Conservation (phyloP, 352 stramenopile species). For the Phytophthora cactorum region DNA sequence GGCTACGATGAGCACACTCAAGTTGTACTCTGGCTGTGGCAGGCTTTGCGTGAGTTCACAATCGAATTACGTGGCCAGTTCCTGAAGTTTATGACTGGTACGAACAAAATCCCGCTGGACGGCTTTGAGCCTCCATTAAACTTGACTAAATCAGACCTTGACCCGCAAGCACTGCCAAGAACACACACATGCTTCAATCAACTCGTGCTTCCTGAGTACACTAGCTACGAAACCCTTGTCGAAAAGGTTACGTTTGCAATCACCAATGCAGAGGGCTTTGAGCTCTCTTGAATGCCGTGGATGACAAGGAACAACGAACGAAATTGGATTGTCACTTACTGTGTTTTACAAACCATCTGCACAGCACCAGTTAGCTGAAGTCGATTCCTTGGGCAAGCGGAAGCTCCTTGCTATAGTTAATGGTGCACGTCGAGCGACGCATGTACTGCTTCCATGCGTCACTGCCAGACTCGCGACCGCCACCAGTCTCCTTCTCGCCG, state of each 20-base stretch:
- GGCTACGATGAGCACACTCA: conserved; percentile 80
- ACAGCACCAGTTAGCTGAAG: conserved; percentile 65
- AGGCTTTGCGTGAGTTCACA: conserved; percentile 74
- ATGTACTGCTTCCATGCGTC: conserved; percentile 96
- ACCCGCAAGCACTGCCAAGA: conserved; percentile 65
- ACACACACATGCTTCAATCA: conserved; percentile 92
- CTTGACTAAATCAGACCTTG: conserved; percentile 81
- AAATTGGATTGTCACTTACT: conserved; percentile 16
- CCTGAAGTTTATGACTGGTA: conserved; percentile 88
- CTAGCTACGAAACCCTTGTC: conserved; percentile 62
- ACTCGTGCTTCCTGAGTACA: conserved; percentile 85
- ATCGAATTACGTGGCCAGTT: conserved; percentile 66
- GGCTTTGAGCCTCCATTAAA: conserved; percentile 89
- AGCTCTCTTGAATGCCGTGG: conserved; percentile 60
- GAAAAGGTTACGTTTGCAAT: conserved; percentile 85
- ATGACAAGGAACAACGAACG: conserved; percentile 1
- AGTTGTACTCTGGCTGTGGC: conserved; percentile 87
- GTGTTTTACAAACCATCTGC: conserved; percentile 14
- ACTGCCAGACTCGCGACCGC: conserved; percentile 90
- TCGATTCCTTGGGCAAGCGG: conserved; percentile 93
- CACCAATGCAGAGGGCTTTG: conserved; percentile 79
- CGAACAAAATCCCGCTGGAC: conserved; percentile 83
- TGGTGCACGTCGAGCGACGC: conserved; percentile 93
- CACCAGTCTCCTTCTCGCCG: conserved; percentile 93
- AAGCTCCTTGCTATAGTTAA: conserved; percentile 94